Base-by-base conservation (phyloP, 2,329 filamentous ascomycete species). In the Aspergillus fijiensis region DNA sequence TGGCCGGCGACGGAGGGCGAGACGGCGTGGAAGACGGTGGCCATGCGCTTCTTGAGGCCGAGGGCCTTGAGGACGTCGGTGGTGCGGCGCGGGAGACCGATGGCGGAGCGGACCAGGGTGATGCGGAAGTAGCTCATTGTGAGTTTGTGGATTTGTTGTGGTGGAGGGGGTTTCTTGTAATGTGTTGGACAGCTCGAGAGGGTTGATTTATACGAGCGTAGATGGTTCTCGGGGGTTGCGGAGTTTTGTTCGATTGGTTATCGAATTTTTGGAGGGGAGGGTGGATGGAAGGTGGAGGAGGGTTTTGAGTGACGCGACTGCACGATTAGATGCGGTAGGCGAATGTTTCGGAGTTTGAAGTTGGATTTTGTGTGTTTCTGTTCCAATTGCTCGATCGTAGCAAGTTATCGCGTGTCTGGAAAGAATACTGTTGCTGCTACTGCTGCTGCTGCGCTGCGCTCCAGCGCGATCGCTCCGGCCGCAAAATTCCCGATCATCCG, bases 21-120 rank as follows among this genome's bases (percentile, higher is more conserved):
- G 63, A 96, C 92, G 42, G 91, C 90, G 77, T 96, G 89, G 82
- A 96, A 96, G 70, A 96, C 93, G 57, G 90, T 94, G 72, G 88
- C 88, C 84, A 89, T 88, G 70, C 93, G 90, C 75, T 90, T 91
- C 70, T 88, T 90, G 65, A 97, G 86, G 59, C 93, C 93, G 61
- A 97, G 89, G 19, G 93, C 90, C 63, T 88, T 84, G 59, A 97
- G 89, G 21, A 94, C 91, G 72, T 90, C 91, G 74, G 87, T 85
- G 62, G 88, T 90, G 72, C 91, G 89, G 71, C 85, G 79, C 5
- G 94, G 93, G 51, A 97, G 87, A 63, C 93, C 93, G 78, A 97
- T 97, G 70, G 89, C 89, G 59, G 89, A 93, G 73, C 93, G 91
- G 79, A 95, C 86, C 59, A 96, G 89, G 52, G 92, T 96, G 76